These are phyloP conservation scores for Elsinoe australis DNA, from an alignment of 2,329 filamentous ascomycete genomes.

Conservation along the genomic window DNA sequence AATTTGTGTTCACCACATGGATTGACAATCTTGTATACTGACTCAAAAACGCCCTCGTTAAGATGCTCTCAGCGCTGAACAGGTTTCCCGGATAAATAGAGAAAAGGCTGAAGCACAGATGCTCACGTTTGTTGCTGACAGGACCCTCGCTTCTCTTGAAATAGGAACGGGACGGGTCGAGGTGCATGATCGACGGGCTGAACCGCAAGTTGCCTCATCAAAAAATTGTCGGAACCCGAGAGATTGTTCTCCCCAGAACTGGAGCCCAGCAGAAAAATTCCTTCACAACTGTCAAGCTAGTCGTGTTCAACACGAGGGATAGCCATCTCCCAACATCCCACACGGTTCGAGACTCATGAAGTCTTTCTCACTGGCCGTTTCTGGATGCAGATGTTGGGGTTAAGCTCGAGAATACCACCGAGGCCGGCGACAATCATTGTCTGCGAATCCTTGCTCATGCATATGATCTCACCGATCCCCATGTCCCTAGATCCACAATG, in stretches of 20 bases:
- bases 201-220: slow-evolving; percentile 5
- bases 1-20: too few relatives aligned
- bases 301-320: too few relatives aligned
- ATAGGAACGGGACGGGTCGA: slow-evolving; percentile 9
- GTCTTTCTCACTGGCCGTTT: neutral
- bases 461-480: slow-evolving; percentile 1
- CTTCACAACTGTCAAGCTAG: too few relatives aligned
- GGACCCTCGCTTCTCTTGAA: neutral
- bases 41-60: too few relatives aligned
- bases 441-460: slow-evolving; percentile 3
- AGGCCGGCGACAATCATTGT: slow-evolving; percentile 4
- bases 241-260: too few relatives aligned
- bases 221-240: neutral
- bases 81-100: slow-evolving; percentile 5
- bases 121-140: neutral
- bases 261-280: slow-evolving; percentile 4
- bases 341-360: slow-evolving; percentile 3
- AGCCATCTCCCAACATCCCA: neutral
- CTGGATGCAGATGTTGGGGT: slow-evolving; percentile 11
- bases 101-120: slow-evolving; percentile 5
- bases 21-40: too few relatives aligned
- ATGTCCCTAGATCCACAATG: slow-evolving; percentile 9
- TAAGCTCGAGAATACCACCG: slow-evolving; percentile 5
- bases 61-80: too few relatives aligned
- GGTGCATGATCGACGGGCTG: slow-evolving; percentile 10